Conservation (phyloP, 139 green algal species). For the Micromonas pusilla region DNA sequence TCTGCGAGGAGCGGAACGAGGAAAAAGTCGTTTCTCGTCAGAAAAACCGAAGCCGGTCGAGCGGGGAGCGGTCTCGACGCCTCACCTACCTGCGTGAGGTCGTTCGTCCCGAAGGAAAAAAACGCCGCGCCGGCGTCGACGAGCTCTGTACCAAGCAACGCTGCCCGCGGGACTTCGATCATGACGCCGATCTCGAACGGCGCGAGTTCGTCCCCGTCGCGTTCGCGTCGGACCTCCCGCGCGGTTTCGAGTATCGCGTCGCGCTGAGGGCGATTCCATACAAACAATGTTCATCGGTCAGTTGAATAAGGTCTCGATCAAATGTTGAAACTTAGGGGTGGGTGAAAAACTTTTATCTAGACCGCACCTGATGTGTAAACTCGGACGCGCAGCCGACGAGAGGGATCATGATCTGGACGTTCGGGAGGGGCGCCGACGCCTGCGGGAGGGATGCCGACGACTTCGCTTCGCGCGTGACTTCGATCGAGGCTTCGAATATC, state of each 20-base stretch:
- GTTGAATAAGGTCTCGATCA: neutral
- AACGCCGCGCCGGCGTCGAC: slow-evolving; percentile 56
- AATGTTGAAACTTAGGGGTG: no score
- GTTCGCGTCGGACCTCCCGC: neutral
- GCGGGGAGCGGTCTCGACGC: no score
- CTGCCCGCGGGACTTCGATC: slow-evolving; percentile 81
- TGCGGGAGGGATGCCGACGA: no score
- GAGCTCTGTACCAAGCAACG: slow-evolving; percentile 53
- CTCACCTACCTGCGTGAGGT: no score
- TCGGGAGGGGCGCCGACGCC: slow-evolving; percentile 37
- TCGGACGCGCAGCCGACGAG: slow-evolving; percentile 70
- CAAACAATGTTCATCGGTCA: neutral
- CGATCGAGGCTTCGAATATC: slow-evolving; percentile 77
- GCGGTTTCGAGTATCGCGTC: slow-evolving; percentile 12
- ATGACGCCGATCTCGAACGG: slow-evolving; percentile 72
- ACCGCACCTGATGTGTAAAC: slow-evolving; percentile 22
- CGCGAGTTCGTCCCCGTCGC: slow-evolving; percentile 6
- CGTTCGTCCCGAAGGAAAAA: slow-evolving; percentile 89
- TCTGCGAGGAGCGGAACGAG: no score
- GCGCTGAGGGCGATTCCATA: neutral
- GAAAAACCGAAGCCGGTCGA: no score
- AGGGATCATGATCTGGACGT: slow-evolving; percentile 85
- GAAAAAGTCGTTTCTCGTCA: no score
- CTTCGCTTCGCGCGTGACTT: no score
- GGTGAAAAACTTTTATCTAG: no score